Evolutionary conservation across 2,329 filamentous ascomycete genomes (phyloP).

Genomic region (Hypoxylon sp.): DNA sequence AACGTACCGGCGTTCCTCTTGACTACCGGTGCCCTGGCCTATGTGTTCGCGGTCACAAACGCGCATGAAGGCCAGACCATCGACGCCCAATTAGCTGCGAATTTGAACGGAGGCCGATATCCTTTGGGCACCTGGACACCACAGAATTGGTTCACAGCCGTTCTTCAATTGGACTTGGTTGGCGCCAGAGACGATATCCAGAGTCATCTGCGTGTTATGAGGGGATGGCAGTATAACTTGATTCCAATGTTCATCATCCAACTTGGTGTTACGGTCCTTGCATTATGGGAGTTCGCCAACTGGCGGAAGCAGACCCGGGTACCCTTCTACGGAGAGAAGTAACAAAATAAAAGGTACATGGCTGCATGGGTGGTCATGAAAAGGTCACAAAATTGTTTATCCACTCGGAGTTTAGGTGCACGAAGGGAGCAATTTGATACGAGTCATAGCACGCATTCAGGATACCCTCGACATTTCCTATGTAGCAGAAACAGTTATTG

Average conservation of each 20-base stretch:
- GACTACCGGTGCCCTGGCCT: slow-evolving; percentile 56
- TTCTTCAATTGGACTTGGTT: slow-evolving; percentile 54
- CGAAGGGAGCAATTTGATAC: neutral
- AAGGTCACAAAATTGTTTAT: neutral
- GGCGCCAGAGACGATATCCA: slow-evolving; percentile 48
- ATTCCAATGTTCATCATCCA: slow-evolving; percentile 53
- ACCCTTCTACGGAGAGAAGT: slow-evolving; percentile 23
- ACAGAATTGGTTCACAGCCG: slow-evolving; percentile 58
- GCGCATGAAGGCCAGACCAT: slow-evolving; percentile 54
- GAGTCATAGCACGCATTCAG: slow-evolving; percentile 12
- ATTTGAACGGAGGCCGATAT: slow-evolving; percentile 51
- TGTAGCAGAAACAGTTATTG: slow-evolving; percentile 4
- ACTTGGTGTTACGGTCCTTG: slow-evolving; percentile 45
- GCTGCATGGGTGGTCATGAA: neutral
- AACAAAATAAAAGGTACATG: neutral
- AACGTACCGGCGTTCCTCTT: slow-evolving; percentile 57
- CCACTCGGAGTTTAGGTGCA: slow-evolving; percentile 15
- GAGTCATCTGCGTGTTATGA: slow-evolving; percentile 52
- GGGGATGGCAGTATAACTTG: slow-evolving; percentile 58
- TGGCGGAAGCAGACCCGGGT: slow-evolving; percentile 37
- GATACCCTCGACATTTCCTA: slow-evolving; percentile 14
- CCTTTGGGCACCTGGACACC: slow-evolving; percentile 57
- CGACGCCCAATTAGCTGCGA: slow-evolving; percentile 48
- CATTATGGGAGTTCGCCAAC: slow-evolving; percentile 43
- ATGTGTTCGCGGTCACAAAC: slow-evolving; percentile 56